Percentiles rank a stretch among this genome's conserved stretches.
phyloP scores from a whole-genome alignment of 768 basidiomycete species.

The Boletus sp. region DNA sequence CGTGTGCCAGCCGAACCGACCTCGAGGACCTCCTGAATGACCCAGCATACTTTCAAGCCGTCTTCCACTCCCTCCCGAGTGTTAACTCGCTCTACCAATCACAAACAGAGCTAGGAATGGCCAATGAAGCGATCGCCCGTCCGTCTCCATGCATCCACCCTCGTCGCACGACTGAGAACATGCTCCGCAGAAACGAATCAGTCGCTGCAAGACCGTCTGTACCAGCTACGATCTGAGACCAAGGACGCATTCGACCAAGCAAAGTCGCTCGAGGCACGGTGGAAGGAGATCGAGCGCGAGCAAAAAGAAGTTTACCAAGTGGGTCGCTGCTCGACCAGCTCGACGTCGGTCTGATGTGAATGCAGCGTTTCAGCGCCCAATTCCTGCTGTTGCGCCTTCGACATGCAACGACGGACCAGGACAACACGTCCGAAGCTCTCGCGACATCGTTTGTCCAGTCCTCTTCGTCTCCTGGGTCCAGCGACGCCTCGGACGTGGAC shows the following conservation, averaged over 20 bases:
- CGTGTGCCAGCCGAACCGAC: conserved; percentile 70
- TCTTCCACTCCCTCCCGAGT: conserved; percentile 73
- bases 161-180: conserved; percentile 6
- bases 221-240: conserved; percentile 75
- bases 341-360: conserved; percentile 7
- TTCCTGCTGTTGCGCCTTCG: conserved; percentile 86
- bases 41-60: conserved; percentile 81
- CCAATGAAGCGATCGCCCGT: conserved; percentile 89
- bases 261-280: conserved; percentile 72
- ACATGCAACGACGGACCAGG: conserved; percentile 88
- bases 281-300: conserved; percentile 86
- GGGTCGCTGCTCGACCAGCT: conserved; percentile 12
- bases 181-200: conserved; percentile 64
- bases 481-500: conserved; percentile 58
- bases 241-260: conserved; percentile 88
- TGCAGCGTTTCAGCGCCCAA: conserved; percentile 78
- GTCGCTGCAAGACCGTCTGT: conserved; percentile 71
- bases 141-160: conserved; percentile 31
- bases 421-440: conserved; percentile 82
- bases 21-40: conserved; percentile 87
- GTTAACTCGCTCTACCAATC: conserved; percentile 75
- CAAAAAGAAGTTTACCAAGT: conserved; percentile 91
- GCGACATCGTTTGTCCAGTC: conserved; percentile 82
- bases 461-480: conserved; percentile 33
- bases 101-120: conserved; percentile 75